A percentile compares a stretch with the other conserved stretches of the same genome.
These are phyloP conservation scores for Scleroderma bovista DNA, from an alignment of 768 basidiomycete species.

Conservation along the genomic window DNA sequence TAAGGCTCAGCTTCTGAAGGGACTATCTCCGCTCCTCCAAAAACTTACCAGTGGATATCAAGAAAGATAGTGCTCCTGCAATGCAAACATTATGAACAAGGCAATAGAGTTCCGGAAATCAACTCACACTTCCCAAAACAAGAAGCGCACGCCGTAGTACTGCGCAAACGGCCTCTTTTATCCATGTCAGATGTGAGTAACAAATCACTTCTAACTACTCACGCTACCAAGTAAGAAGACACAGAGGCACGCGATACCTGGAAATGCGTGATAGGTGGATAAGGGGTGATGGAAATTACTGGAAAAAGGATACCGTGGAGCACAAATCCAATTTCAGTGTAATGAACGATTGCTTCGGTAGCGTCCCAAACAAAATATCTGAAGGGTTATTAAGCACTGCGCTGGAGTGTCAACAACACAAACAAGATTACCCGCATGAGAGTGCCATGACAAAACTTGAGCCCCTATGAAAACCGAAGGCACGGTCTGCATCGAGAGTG, in stretches of 20 bases:
- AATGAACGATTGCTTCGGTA: constrained; percentile 63
- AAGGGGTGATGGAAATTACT: neutral
- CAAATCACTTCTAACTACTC: constrained; percentile 22
- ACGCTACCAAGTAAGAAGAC: constrained; percentile 73
- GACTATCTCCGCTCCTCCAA: neutral
- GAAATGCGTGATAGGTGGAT: constrained; percentile 2
- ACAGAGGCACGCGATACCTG: constrained; percentile 56
- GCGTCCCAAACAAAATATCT: constrained; percentile 86
- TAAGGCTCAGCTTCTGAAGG: neutral
- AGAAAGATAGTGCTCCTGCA: constrained; percentile 77
- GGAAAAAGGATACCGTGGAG: constrained; percentile 51
- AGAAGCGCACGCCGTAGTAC: constrained; percentile 72
- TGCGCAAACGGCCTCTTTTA: constrained; percentile 65
- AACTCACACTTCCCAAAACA: constrained; percentile 76
- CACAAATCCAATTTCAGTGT: constrained; percentile 67
- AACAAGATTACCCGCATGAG: constrained; percentile 55
- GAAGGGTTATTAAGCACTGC: neutral
- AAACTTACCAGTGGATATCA: constrained; percentile 75
- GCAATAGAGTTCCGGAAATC: neutral
- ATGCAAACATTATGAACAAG: neutral
- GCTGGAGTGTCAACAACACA: neutral
- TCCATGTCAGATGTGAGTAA: constrained; percentile 4
- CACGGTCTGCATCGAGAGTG: constrained; percentile 51
- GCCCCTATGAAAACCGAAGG: constrained; percentile 67
- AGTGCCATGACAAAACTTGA: constrained; percentile 61